A percentile compares a stretch with the other conserved stretches of the same genome.
These are phyloP conservation scores for Flaveria trinervia DNA, from an alignment of 129 eudicot species.

Conservation along the genomic window DNA sequence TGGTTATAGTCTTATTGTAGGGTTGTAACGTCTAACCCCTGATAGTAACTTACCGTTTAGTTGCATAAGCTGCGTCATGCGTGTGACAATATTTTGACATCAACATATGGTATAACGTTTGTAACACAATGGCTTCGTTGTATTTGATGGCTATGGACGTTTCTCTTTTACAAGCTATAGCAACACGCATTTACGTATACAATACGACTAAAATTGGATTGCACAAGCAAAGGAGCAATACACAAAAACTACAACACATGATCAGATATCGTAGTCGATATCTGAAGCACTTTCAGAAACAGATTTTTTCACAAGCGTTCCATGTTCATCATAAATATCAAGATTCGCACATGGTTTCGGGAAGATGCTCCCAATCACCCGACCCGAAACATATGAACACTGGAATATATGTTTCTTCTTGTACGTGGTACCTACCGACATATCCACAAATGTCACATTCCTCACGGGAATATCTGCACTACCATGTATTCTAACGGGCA, in stretches of 20 bases:
- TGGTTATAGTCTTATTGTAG: no score
- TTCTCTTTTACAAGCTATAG: no score
- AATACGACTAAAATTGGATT: no score
- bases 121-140: no score
- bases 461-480: conserved; percentile 66
- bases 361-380: conserved; percentile 70
- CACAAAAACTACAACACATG: neutral
- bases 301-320: conserved; percentile 56
- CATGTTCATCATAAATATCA: conserved; percentile 80
- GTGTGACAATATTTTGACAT: no score
- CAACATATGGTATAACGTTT: no score
- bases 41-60: no score
- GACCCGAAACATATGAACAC: conserved; percentile 76
- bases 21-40: no score
- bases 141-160: no score
- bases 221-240: no score
- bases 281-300: conserved; percentile 64
- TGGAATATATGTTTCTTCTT: conserved; percentile 86
- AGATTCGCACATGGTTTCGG: conserved; percentile 91
- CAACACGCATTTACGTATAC: no score
- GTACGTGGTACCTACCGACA: conserved; percentile 73
- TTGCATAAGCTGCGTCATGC: no score
- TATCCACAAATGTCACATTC: conserved; percentile 67
- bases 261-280: conserved; percentile 80
- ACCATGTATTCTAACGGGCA: conserved; percentile 85